Base-by-base conservation (phyloP, 2,329 filamentous ascomycete genomes). In the Tolypocladium paradoxum region DNA sequence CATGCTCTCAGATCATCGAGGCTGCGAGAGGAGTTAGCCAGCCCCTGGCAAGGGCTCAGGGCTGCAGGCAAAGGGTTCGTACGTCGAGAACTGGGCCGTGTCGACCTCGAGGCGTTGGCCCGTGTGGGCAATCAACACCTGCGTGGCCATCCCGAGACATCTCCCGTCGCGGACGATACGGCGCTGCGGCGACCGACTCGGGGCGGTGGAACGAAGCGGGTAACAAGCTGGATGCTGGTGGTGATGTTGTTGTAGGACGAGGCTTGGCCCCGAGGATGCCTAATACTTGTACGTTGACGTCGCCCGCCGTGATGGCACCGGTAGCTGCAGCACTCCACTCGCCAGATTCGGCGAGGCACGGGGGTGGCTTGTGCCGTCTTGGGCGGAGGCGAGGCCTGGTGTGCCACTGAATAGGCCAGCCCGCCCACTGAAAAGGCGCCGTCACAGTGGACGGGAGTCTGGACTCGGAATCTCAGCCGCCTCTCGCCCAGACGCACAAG, bases 41-140 rank as follows among this genome's bases (percentile, higher is more conserved):
- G 22, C 4, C 24, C 18, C 11, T 6, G 12, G n/a, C 56, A 56
- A 56, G 38, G 50, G 29, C 22, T 48, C 20, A 51, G 48, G 34
- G 54, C n/a, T 16, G 43, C 24, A 47, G 18, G 38, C 8, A n/a
- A 12, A 11, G 31, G 22, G 11, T 31, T 31, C 83, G 62, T 76
- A 90, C 86, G 85, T 87, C 62, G 80, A 77, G 71, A 92, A 87
- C 66, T 83, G 81, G 58, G 84, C 78, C 60, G 85, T 82, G 73
- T 95, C 88, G 69, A 88, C 81, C 69, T 84, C 79, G 67, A 96
- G 79, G 73, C 86, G 85, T 77, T 90, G 85, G 76, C 92, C 92
- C 72, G 88, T 90, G 75, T 95, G 91, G 79, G 90, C 90, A 68
- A 96, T 85, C 76, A 90, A 88, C 72, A 96, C 85, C 75, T 89